Conservation (phyloP, 2,329 filamentous ascomycete genomes). For the Rhinocladiella similis region DNA sequence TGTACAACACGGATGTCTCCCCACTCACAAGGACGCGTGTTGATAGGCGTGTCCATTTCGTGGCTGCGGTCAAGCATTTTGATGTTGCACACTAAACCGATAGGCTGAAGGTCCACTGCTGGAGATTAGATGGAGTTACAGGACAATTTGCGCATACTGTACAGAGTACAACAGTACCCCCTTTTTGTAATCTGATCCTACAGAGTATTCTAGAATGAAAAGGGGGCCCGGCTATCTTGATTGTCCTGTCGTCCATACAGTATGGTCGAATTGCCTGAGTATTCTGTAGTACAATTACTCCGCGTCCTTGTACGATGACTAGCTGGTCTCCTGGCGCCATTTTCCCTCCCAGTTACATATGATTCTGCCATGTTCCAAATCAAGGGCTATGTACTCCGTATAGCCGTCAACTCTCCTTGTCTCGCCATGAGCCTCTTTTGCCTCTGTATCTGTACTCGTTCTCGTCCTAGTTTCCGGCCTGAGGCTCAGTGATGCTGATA, state of each 20-base stretch:
- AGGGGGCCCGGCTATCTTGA: not conserved
- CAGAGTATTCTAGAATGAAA: not conserved
- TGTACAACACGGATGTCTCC: constrained; percentile 7
- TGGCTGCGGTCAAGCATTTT: constrained; percentile 23
- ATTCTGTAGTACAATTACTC: too few species aligned
- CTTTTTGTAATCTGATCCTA: not conserved
- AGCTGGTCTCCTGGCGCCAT: too few species aligned
- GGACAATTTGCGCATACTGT: too few species aligned
- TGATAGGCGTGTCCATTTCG: constrained; percentile 13
- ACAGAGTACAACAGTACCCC: not conserved
- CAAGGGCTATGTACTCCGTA: too few species aligned
- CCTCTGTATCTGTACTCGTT: too few species aligned
- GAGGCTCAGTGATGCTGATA: not conserved
- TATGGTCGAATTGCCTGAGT: not conserved
- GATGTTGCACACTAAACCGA: constrained; percentile 16
- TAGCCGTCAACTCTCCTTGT: too few species aligned
- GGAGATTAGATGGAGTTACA: constrained; percentile 20
- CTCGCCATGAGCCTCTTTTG: too few species aligned
- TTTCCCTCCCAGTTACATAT: too few species aligned
- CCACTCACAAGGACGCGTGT: not conserved
- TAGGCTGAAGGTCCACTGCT: constrained; percentile 18
- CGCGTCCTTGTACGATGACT: too few species aligned
- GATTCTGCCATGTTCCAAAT: too few species aligned
- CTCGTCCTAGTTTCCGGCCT: too few species aligned
- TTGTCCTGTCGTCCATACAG: not conserved